Evolutionary conservation across 1,139 yeast species (phyloP), one percentile per base, ranked within the genome.

Genomic region (Kurtzmaniella quercitrusa): DNA sequence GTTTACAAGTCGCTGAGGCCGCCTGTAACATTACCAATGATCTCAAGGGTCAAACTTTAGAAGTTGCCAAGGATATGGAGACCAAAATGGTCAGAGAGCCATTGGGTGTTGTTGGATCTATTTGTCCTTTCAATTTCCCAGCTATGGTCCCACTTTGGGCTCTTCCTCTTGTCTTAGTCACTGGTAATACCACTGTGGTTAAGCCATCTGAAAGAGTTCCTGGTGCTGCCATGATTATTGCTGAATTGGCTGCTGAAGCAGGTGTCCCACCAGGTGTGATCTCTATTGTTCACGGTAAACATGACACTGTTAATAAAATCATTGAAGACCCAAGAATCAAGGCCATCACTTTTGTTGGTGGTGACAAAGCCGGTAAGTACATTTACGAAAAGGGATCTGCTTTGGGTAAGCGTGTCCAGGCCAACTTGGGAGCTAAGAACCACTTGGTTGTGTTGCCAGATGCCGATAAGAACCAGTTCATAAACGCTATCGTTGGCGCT

Each of bases 131-230:
- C 65, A 83, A 83, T 66, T 83, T 84, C 76, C 93, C 93, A 22
- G 93, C 89, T 37, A 84, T 85, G 93, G 87, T 85, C 46, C 94
- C 94, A 32, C 70, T 85, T 53, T 85, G 94, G 94, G 80, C 89
- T 26, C 74, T 85, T 47, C 94, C 94, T 15, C 75, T 84, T 57
- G 72, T 81, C 37, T 74, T 85, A 49, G 91, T 82, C 46, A 84
- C 91, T 20, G 94, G 94, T 53, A 85, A 85, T 70, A 81, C 91
- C 35, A 75, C 84, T 30, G 80, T 85, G 40, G 66, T 85, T 56
- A 85, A 85, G 66, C 94, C 94, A 12, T 80, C 88, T 19, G 94
- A 85, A 68, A 68, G 88, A 50, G 81, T 78, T 47, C 94, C 94
- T 12, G 93, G 91, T 42, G 88, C 91, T 6, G 85, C 91, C 36